Percentiles rank a stretch among this genome's conserved stretches.
phyloP scores from a whole-genome alignment of 768 basidiomycete species.

The Hypsizygus marmoreus region DNA sequence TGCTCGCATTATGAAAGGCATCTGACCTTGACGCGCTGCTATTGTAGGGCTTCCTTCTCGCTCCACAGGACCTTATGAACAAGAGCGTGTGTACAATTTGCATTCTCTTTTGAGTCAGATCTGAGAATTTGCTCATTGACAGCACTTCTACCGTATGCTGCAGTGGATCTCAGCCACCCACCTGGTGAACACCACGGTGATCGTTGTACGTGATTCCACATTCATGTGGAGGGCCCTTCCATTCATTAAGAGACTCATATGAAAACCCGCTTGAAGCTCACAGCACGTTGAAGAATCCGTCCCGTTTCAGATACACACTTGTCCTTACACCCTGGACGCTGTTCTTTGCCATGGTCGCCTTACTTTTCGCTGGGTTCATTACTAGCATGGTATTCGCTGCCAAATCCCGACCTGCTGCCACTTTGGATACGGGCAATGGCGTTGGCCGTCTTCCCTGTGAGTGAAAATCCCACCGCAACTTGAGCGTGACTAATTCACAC shows the following conservation, averaged over 20 bases:
- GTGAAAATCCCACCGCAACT: conserved; percentile 9
- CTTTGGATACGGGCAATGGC: conserved; percentile 27
- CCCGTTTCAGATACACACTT: conserved; percentile 5
- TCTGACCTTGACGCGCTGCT: conserved; percentile 7
- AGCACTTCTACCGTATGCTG: conserved; percentile 8
- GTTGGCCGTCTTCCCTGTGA: conserved; percentile 42
- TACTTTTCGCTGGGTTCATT: conserved; percentile 4
- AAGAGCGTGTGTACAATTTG: conserved; percentile 3
- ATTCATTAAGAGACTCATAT: neutral
- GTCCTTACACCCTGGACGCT: conserved; percentile 9
- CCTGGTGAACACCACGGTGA: neutral
- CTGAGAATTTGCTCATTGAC: neutral
- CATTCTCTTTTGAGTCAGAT: neutral
- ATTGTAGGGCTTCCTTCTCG: conserved; percentile 5
- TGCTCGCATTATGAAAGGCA: conserved; percentile 4
- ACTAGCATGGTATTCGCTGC: conserved; percentile 3
- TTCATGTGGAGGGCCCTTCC: too few species aligned
- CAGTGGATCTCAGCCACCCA: neutral
- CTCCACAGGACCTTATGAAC: conserved; percentile 2
- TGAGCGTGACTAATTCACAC: neutral
- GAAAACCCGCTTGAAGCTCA: neutral
- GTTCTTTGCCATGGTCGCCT: neutral
- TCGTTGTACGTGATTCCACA: conserved; percentile 1
- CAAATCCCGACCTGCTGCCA: neutral
- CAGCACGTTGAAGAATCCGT: conserved; percentile 2